These are phyloP conservation scores for Scleroderma bovista DNA, from an alignment of 768 basidiomycete species.

Conservation along the genomic window DNA sequence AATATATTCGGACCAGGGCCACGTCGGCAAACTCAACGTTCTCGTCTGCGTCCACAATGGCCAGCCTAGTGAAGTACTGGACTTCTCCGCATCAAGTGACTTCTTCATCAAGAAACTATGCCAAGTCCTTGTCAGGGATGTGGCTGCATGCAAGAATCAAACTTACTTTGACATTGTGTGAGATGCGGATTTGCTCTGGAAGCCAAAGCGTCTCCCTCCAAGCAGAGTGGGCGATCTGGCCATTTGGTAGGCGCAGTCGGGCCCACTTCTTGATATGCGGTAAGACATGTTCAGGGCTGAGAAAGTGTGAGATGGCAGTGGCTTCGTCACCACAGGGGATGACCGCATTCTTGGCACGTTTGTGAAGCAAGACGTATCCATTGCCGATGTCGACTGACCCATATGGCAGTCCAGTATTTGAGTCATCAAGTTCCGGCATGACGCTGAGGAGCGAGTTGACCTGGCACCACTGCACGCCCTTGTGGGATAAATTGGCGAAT, in stretches of 20 bases:
- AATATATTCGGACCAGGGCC: slow-evolving; percentile 5
- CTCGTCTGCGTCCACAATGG: neutral
- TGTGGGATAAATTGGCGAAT: slow-evolving; percentile 22
- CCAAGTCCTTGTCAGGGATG: neutral
- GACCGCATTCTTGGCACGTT: neutral
- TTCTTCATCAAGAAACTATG: neutral
- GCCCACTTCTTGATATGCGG: slow-evolving; percentile 22
- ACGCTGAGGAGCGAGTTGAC: slow-evolving; percentile 10
- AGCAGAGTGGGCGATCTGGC: slow-evolving; percentile 29
- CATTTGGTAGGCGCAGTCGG: slow-evolving; percentile 32
- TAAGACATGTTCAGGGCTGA: neutral
- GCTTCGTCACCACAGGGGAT: neutral
- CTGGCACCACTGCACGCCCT: slow-evolving; percentile 16
- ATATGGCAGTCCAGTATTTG: neutral
- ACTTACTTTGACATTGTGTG: slow-evolving; percentile 31
- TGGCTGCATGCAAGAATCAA: neutral
- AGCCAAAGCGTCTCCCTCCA: slow-evolving; percentile 24
- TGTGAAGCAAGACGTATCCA: neutral
- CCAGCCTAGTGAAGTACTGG: slow-evolving; percentile 7
- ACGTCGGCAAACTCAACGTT: neutral
- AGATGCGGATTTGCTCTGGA: slow-evolving; percentile 17
- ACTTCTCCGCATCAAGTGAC: slow-evolving; percentile 7
- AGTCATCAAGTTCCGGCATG: slow-evolving; percentile 7
- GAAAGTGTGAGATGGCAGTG: neutral
- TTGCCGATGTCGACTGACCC: neutral